Evolutionary conservation across 179 eudicot species (phyloP), one percentile per base, ranked within the genome.

Genomic region (Silene vulgaris): DNA sequence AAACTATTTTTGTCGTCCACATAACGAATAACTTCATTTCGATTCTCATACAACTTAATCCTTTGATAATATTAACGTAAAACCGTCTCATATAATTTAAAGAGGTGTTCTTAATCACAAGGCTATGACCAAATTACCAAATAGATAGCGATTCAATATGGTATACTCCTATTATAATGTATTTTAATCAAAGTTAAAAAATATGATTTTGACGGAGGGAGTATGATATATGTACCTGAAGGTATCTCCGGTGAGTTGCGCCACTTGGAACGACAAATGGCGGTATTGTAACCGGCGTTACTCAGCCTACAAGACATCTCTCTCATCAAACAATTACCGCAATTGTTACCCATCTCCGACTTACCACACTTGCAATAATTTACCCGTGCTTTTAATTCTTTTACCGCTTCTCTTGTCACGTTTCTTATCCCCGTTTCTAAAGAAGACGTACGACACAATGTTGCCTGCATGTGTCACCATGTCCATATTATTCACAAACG

Each of bases 201-300:
- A 32, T 3, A 32, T 32, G 5, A 32, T 45, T 8, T 9, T 1
- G 50, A 43, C 50, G 50, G 32, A 43, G 50, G 11, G 1, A 23
- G 11, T 43, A 45, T 45, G 5, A 7, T 7, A 7, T 8, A 64
- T 9, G n/a, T 85, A 91, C 98, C 97, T 79, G 98, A 85, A 52
- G 98, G 98, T 29, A 90, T 86, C 40, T 87, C 89, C 1, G 88
- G 81, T 11, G 96, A 88, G 67, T 86, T 89, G 61, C 84, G 89
- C 98, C 98, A 93, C 75, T 93, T 91, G 4, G 97, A 84, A 77
- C 81, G 90, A 87, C 96, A 91, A 75, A 91, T 76, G 16, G 97
- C 93, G 45, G 87, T 75, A 40, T 90, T 78, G 70, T 78, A 89
- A 16, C 90, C 96, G 19, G 88, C 85, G 32, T 78, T 84, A 32